A percentile compares a stretch with the other conserved stretches of the same genome.
Conservation (phyloP, 2,329 filamentous ascomycete genomes). For the Colletotrichum lentis region DNA sequence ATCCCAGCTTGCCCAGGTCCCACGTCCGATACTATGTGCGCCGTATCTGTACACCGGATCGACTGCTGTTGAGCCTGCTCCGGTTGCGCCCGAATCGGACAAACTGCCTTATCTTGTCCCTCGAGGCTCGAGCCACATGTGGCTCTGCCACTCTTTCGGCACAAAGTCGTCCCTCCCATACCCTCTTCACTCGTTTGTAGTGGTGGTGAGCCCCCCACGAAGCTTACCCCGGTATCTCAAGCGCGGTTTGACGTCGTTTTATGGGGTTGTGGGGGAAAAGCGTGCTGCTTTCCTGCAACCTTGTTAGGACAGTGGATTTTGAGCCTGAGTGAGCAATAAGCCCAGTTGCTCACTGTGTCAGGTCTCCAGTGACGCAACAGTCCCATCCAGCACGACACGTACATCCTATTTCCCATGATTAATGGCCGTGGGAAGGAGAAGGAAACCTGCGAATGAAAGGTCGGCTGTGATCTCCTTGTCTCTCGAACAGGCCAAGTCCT, state of each 20-base stretch:
- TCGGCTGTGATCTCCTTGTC: not conserved
- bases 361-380: slow-evolving; percentile 24
- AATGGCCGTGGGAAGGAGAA: no score
- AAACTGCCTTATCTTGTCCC: slow-evolving; percentile 24
- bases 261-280: slow-evolving; percentile 37
- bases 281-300: slow-evolving; percentile 36
- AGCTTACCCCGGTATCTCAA: slow-evolving; percentile 26
- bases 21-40: not conserved
- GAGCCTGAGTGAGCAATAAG: slow-evolving; percentile 23
- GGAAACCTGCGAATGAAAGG: not conserved
- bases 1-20: not conserved
- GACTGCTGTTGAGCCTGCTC: not conserved
- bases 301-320: slow-evolving; percentile 30
- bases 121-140: slow-evolving; percentile 17
- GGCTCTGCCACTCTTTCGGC: slow-evolving; percentile 20
- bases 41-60: not conserved
- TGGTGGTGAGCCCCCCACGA: slow-evolving; percentile 33
- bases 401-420: not conserved
- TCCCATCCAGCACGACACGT: not conserved
- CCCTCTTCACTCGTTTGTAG: slow-evolving; percentile 22
- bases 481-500: slow-evolving; percentile 3
- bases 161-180: slow-evolving; percentile 18
- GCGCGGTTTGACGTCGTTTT: slow-evolving; percentile 38
- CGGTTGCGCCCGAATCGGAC: slow-evolving; percentile 20
- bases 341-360: slow-evolving; percentile 8